Base-by-base conservation (phyloP, 768 basidiomycete genomes). In the Suillus tomentosus region DNA sequence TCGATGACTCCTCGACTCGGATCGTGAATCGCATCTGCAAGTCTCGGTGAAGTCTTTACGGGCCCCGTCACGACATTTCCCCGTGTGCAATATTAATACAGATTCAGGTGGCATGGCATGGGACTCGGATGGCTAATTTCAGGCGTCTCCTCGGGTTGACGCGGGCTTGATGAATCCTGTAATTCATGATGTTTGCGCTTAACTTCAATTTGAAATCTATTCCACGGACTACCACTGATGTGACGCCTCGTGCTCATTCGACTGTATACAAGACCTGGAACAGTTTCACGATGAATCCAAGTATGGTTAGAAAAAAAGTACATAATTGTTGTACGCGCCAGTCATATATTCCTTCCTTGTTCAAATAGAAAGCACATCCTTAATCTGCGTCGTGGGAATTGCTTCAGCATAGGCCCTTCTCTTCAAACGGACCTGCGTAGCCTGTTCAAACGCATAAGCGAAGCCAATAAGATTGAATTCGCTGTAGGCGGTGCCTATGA, bases 401-500 rank as follows among this genome's bases (percentile, higher is more conserved):
- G 87, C 87, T 14, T 70, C 84, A 8, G 78, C 67, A 69, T 79
- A 84, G 11, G 86, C 86, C 68, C 69, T 80, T 65, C 82, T 78
- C 58, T 73, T 71, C 62, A 86, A 69, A 19, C 87, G 73, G 15
- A 80, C 82, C 60, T 84, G 78, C 8, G 88, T 89, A 62, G 81
- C 81, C 70, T 89, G 88, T 70, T 90, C 88, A 66, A 86, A 89
- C 2, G 87, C 87, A 73, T 81, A 89, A 3, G 80, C 89, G 64
- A 85, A 81, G 0, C 82, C 78, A 63, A 90, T 80, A 53, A 89
- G 77, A 22, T 80, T 73, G 68, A 81, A 84, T 62, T 88, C 88
- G 50, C 83, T 84, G 71, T 84, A 89, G 15, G 84, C 84, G 1
- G 86, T 85, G 0, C 86, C 86, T 11, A 87, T 68, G 75, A 89